Base-by-base conservation (phyloP, 441 rosid species). In the Populus hybrid region DNA sequence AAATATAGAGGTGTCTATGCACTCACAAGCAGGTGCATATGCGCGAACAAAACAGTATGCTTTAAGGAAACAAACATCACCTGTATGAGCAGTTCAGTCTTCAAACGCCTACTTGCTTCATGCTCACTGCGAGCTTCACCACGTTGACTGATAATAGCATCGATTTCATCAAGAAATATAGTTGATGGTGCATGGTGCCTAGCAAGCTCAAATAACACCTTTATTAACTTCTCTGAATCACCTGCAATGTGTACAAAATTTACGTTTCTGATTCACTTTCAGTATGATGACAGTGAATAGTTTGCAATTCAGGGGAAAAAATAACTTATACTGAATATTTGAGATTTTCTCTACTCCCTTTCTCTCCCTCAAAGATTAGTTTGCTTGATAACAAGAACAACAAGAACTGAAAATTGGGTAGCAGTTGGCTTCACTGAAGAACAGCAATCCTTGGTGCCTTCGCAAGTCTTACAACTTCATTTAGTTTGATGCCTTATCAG, bases 61-160 rank as follows among this genome's bases (percentile, higher is more conserved):
- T 80, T 38, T 12, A 23, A 77, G 16, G 50, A 70, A 77, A 74
- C 36, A 77, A 76, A 84, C 74, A 74, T 76, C 80, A 92, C 99
- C 97, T 95, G 99, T 78, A 95, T 89, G 69, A 95, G 98, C 18
- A 95, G 91, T 84, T 95, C 98, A 2, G 99, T 95, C 84, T 95
- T 94, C 89, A 95, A 86, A 78, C 98, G 97, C 87, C 99, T 88
- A 75, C 99, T 95, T 67, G 99, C 98, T 88, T 95, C 99, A 84
- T 95, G 99, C 85, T 95, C 98, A 84, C 97, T 94, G 28, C 87
- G 87, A 53, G 90, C 98, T 89, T 90, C 97, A 61, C 99, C 99
- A 73, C 98, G 93, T 69, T 94, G 98, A 71, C 99, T 94, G 74
- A 95, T 94, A 70, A 95, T 94, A 3, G 99, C 99, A 77, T 94